phyloP scores from a whole-genome alignment of 768 basidiomycete genomes.

The Lactarius evosmus region DNA sequence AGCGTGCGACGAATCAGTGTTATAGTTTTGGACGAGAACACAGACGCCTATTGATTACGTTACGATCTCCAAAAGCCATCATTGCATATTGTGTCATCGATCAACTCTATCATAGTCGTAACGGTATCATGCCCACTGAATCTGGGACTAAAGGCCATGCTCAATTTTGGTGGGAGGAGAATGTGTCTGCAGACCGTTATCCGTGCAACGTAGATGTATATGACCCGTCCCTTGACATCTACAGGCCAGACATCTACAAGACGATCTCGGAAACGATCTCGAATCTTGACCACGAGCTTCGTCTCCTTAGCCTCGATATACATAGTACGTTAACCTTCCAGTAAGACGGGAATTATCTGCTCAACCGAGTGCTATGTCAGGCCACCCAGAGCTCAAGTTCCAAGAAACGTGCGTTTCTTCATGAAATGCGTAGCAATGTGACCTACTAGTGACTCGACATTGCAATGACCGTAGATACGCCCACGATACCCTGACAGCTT shows the following conservation, averaged over 20 bases:
- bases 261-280: constrained; percentile 47
- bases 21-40: neutral
- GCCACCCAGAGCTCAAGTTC: constrained; percentile 65
- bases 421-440: neutral
- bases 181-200: constrained; percentile 4
- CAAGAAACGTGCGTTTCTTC: constrained; percentile 53
- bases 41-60: constrained; percentile 1
- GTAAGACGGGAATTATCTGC: neutral
- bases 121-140: neutral
- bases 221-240: constrained; percentile 19
- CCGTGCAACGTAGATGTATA: constrained; percentile 22
- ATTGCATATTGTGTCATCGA: neutral
- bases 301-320: constrained; percentile 65
- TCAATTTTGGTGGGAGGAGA: constrained; percentile 24
- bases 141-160: neutral
- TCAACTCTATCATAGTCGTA: neutral
- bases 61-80: neutral
- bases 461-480: constrained; percentile 48
- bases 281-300: constrained; percentile 52
- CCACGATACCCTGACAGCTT: constrained; percentile 65
- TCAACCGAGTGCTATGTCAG: constrained; percentile 36
- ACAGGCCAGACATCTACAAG: constrained; percentile 25
- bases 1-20: constrained; percentile 4
- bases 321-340: constrained; percentile 46
- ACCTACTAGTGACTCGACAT: neutral